phyloP scores from a whole-genome alignment of 352 stramenopile genomes.

The Phytophthora melonis region DNA sequence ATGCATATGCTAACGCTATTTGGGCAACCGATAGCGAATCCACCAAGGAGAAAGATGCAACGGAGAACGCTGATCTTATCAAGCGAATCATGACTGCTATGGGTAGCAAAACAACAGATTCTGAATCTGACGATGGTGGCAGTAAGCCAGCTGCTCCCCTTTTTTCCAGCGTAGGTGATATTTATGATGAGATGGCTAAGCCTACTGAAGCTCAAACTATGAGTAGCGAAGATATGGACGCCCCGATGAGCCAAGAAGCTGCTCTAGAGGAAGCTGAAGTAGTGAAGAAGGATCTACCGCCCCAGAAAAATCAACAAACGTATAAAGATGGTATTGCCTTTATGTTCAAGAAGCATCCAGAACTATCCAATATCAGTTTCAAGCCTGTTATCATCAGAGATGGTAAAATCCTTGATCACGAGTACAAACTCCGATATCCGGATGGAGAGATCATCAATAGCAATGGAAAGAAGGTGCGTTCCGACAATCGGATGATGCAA shows the following conservation, averaged over 20 bases:
- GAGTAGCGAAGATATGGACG: not conserved
- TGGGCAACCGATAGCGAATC: not conserved
- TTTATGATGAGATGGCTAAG: not conserved
- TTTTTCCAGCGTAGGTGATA: not conserved
- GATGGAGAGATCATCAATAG: no score
- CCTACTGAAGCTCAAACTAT: not conserved
- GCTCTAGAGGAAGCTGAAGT: not conserved
- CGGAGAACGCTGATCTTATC: not conserved
- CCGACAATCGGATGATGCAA: no score
- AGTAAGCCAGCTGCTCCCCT: not conserved
- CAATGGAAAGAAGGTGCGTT: no score
- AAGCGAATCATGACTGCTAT: not conserved
- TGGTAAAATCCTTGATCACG: no score
- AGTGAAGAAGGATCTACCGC: not conserved
- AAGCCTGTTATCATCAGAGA: no score
- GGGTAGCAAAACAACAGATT: not conserved
- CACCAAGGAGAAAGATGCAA: not conserved
- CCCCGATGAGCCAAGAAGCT: not conserved
- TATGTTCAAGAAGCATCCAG: not conserved
- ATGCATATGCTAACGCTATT: not conserved
- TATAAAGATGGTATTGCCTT: no score
- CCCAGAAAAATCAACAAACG: no score
- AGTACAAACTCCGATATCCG: no score
- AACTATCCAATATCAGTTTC: not conserved
- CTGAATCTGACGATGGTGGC: not conserved